Percentiles rank a stretch among this genome's conserved stretches.
Evolutionary conservation across 1,284 basidiomycete species (phyloP).

Genomic region (Boletus sp.): DNA sequence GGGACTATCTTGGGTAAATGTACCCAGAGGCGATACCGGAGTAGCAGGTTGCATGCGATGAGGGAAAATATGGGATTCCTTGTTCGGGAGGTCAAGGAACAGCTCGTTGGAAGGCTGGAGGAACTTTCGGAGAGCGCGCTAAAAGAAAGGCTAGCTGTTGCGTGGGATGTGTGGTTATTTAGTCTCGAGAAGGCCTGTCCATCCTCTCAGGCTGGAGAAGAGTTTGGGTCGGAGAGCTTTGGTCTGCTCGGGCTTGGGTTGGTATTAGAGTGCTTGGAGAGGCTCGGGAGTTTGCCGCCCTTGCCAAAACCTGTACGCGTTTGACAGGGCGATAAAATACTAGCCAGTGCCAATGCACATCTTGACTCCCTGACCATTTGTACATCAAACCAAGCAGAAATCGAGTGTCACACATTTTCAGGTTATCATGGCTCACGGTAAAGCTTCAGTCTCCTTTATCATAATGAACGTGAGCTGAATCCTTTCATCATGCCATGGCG

Average conservation of each 20-base stretch:
- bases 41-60: conserved; percentile 63
- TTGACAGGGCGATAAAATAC: neutral
- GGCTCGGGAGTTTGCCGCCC: conserved; percentile 34
- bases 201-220: neutral
- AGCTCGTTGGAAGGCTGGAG: conserved; percentile 40
- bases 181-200: conserved; percentile 38
- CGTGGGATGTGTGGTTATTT: conserved; percentile 66
- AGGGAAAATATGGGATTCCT: conserved; percentile 54
- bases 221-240: conserved; percentile 66
- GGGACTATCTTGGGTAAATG: conserved; percentile 71
- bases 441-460: conserved; percentile 1
- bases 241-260: conserved; percentile 59
- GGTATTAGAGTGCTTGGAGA: conserved; percentile 59
- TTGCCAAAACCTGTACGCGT: conserved; percentile 7
- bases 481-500: neutral
- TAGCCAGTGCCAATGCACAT: neutral
- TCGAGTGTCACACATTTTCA: neutral
- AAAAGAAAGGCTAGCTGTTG: conserved; percentile 45
- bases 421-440: conserved; percentile 22
- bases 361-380: neutral
- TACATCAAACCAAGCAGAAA: neutral
- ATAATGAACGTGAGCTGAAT: conserved; percentile 7
- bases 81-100: conserved; percentile 49
- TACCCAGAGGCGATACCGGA: conserved; percentile 57
- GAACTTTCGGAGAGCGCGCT: conserved; percentile 31